phyloP scores from a whole-genome alignment of 495 filamentous ascomycete species.

The Trichoderma virens region DNA sequence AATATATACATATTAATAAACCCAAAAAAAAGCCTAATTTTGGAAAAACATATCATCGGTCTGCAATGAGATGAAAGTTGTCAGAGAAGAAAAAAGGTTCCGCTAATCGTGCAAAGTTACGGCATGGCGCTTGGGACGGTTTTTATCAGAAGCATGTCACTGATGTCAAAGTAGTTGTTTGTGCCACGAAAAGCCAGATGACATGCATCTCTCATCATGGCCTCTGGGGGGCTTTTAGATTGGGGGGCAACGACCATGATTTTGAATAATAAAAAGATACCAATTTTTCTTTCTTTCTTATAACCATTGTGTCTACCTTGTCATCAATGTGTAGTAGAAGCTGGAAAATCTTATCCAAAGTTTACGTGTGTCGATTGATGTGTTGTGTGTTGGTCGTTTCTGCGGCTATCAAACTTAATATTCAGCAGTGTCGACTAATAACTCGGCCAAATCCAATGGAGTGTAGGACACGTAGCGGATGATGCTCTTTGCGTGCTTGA shows the following conservation, averaged over 20 bases:
- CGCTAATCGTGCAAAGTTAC: too few species aligned
- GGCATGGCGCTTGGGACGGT: constrained; percentile 1
- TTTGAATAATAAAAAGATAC: neutral
- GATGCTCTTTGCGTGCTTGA: too few species aligned
- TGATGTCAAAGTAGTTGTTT: neutral
- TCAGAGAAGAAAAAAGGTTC: neutral
- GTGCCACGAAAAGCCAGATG: neutral
- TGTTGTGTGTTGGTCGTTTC: too few species aligned
- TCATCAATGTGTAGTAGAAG: neutral
- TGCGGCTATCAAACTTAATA: too few species aligned
- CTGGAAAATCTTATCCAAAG: too few species aligned
- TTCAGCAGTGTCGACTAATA: too few species aligned
- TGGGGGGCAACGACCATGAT: neutral
- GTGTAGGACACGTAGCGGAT: too few species aligned
- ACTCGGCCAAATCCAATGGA: too few species aligned
- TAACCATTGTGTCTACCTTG: neutral
- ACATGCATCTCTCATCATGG: neutral
- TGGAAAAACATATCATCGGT: too few species aligned
- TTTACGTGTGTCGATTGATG: too few species aligned
- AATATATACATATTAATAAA: neutral
- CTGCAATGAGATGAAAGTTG: too few species aligned
- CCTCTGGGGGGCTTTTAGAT: neutral
- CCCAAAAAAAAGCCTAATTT: neutral
- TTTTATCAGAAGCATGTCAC: too few species aligned
- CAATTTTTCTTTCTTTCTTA: neutral